Evolutionary conservation across 768 basidiomycete species (phyloP), one percentile per base, ranked within the genome.

Genomic region (Mrakia hoshinonis): DNA sequence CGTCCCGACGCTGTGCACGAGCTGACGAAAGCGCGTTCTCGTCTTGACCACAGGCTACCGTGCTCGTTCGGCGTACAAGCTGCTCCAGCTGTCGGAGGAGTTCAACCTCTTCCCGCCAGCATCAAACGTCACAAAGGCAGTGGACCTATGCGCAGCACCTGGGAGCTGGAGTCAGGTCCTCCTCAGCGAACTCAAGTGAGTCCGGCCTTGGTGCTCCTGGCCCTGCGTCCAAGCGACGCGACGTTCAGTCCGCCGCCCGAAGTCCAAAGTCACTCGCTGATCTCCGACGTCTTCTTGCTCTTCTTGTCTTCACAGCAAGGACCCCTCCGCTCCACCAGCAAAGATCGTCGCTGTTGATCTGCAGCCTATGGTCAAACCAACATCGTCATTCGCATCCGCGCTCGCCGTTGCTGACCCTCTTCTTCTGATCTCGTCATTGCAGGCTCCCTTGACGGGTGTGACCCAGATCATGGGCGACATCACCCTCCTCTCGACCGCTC

Each of bases 401-500:
- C 60, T 29, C 68, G 11, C 34, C 18, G 36, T 38, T 36, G 5
- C 31, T 54, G 20, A n/a, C 34, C 5, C 13, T 46, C 46, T 24
- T 7, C 31, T 38, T 55, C 68, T 26, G 24, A 13, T 13, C 48
- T 31, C 15, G n/a, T n/a, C n/a, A n/a, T 31, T 7, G 1, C 47
- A 82, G 81, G 81, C 81, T 7, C 82, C 81, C 0, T 68, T 83
- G 12, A 75, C 79, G 3, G 78, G 80, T 51, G 80, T 81, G 15
- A 81, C 80, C 0, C 78, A 78, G 43, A 76, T 83, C 2, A 79
- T 81, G 70, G 81, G 81, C 55, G 82, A 83, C 70, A 82, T 83
- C 73, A 83, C 82, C 1, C 74, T 79, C 34, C 78, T 80, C 4
- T 76, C 78, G 15, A 82, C 82, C 3, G 79, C 80, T 4, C 75